phyloP scores from a whole-genome alignment of 2,329 filamentous ascomycete species.

The Aspergillus costaricaensis region DNA sequence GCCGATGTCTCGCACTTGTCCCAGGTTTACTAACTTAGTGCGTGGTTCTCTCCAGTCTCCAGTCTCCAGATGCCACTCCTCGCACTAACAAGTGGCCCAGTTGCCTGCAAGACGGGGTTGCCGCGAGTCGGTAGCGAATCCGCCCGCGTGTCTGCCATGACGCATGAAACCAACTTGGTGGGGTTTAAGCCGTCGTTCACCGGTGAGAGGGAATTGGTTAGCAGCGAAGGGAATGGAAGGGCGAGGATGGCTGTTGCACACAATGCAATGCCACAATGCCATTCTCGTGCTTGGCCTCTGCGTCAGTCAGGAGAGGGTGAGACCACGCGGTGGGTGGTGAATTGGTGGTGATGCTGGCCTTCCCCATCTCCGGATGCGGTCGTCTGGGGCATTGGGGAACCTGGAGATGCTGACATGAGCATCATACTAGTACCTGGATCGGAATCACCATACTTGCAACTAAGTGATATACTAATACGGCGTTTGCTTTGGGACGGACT shows the following conservation, averaged over 20 bases:
- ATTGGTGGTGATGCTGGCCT: neutral
- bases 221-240: conserved; percentile 16
- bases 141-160: conserved; percentile 24
- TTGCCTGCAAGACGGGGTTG: conserved; percentile 9
- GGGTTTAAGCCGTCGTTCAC: conserved; percentile 15
- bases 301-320: neutral
- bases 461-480: neutral
- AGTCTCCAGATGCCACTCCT: neutral
- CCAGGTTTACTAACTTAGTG: conserved; percentile 4
- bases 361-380: too few species aligned
- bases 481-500: neutral
- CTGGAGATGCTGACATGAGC: neutral
- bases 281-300: neutral
- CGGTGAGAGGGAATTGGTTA: conserved; percentile 28
- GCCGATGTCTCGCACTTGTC: conserved; percentile 1
- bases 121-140: conserved; percentile 13
- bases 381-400: neutral
- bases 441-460: too few species aligned
- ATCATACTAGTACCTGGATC: neutral
- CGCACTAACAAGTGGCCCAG: neutral
- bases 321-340: too few species aligned
- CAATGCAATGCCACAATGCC: neutral
- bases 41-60: conserved; percentile 7
- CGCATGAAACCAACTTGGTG: conserved; percentile 27
- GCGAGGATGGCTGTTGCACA: conserved; percentile 1